Percentiles rank a stretch among this genome's conserved stretches.
These are phyloP conservation scores for Pseudogymnoascus sp. DNA, from an alignment of 2,329 filamentous ascomycete genomes.

Conservation along the genomic window DNA sequence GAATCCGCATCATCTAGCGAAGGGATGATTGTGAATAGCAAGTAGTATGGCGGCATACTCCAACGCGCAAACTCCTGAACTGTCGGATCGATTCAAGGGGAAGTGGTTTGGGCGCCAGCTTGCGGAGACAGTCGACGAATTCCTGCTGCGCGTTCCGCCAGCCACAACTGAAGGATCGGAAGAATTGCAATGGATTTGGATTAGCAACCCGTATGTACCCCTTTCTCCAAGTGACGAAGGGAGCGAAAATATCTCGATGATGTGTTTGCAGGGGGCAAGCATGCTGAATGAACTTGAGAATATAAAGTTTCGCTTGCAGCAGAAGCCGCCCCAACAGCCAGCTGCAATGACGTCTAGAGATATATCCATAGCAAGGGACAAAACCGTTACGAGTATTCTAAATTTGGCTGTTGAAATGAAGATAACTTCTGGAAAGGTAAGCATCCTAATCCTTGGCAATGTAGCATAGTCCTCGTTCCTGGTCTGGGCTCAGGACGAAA, in stretches of 20 bases:
- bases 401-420: constrained; percentile 51
- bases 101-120: constrained; percentile 51
- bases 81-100: constrained; percentile 55
- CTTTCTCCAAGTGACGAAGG: constrained; percentile 17
- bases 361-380: constrained; percentile 30
- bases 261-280: constrained; percentile 14
- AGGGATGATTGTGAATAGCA: neutral
- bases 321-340: constrained; percentile 29
- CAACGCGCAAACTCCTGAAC: neutral
- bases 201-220: constrained; percentile 54
- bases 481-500: neutral
- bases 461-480: neutral
- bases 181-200: constrained; percentile 62
- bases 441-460: constrained; percentile 9
- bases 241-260: neutral
- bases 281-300: constrained; percentile 29
- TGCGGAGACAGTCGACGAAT: constrained; percentile 55
- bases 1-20: neutral
- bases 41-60: neutral
- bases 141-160: constrained; percentile 62
- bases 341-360: constrained; percentile 18
- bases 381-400: constrained; percentile 49
- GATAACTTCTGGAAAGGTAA: constrained; percentile 60
- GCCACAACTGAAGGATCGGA: constrained; percentile 45
- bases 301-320: constrained; percentile 41